Evolutionary conservation across 495 filamentous ascomycete genomes (phyloP).

Genomic region (Aspergillus hancockii): DNA sequence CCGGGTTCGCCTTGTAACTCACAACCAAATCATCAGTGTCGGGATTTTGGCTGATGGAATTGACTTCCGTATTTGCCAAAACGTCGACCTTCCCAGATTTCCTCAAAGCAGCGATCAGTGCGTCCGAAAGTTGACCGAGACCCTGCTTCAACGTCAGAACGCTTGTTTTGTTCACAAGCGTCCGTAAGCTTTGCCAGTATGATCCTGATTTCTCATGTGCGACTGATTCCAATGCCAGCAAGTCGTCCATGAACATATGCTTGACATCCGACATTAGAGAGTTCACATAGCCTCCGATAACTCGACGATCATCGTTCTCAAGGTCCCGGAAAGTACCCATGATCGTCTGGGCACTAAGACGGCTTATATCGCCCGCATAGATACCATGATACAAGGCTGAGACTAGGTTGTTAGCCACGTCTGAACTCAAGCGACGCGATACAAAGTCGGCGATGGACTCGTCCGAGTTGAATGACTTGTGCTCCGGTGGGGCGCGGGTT

Average conservation of each 20-base stretch:
- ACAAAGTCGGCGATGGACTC: constrained; percentile 75
- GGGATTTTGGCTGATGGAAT: constrained; percentile 15
- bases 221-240: constrained; percentile 24
- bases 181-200: constrained; percentile 16
- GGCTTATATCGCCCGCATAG: constrained; percentile 86
- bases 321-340: constrained; percentile 53
- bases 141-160: constrained; percentile 53
- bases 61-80: constrained; percentile 23
- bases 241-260: constrained; percentile 30
- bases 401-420: constrained; percentile 70
- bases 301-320: constrained; percentile 41
- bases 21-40: constrained; percentile 21
- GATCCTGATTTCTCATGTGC: constrained; percentile 4
- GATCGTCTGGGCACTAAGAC: constrained; percentile 69
- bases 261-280: constrained; percentile 8
- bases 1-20: constrained; percentile 8
- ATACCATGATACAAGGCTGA: constrained; percentile 87
- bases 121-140: constrained; percentile 35
- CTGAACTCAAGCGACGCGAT: constrained; percentile 51
- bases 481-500: constrained; percentile 24
- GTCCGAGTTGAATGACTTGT: constrained; percentile 47
- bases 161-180: constrained; percentile 35
- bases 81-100: constrained; percentile 35
- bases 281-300: constrained; percentile 21
- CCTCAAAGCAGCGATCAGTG: constrained; percentile 25